These are phyloP conservation scores for Helichrysum umbraculigerum DNA, from an alignment of 129 eudicot species.

Conservation along the genomic window DNA sequence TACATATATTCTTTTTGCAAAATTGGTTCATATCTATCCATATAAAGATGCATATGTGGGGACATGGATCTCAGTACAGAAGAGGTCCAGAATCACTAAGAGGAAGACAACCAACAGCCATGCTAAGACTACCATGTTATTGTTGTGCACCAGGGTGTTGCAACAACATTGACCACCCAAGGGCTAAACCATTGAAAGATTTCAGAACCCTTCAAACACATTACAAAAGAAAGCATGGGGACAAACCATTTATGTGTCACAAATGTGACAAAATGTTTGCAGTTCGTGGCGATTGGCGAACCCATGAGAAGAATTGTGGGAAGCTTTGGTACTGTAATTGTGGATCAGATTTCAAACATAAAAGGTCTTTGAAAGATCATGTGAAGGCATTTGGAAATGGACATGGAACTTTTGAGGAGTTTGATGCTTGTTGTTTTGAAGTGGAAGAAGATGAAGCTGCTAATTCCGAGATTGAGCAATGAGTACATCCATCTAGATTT, in stretches of 20 bases:
- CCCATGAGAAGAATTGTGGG: conserved; percentile 59
- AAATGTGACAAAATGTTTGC: conserved; percentile 75
- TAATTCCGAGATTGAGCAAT: conserved; percentile 30
- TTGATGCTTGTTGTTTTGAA: conserved; percentile 21
- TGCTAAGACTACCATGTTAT: conserved; percentile 69
- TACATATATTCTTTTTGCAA: conserved; percentile 1
- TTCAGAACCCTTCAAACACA: conserved; percentile 81
- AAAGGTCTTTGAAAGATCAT: conserved; percentile 80
- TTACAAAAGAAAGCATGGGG: conserved; percentile 79
- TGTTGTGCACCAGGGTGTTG: conserved; percentile 84
- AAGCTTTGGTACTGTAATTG: conserved; percentile 76
- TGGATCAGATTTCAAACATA: conserved; percentile 87
- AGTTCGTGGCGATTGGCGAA: conserved; percentile 47
- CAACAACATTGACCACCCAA: conserved; percentile 83
- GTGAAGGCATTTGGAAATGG: conserved; percentile 72
- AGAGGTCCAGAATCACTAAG: conserved; percentile 76
- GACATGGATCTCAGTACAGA: conserved; percentile 83
- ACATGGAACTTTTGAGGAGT: conserved; percentile 53
- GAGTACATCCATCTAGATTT: background rate
- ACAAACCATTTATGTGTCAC: conserved; percentile 58
- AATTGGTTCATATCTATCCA: background rate
- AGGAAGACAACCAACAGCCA: conserved; percentile 60
- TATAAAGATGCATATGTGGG: conserved; percentile 92
- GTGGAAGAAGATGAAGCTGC: conserved; percentile 22
- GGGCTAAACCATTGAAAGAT: conserved; percentile 79